phyloP scores from a whole-genome alignment of 1,284 basidiomycete genomes.

The Vanrija humicola region DNA sequence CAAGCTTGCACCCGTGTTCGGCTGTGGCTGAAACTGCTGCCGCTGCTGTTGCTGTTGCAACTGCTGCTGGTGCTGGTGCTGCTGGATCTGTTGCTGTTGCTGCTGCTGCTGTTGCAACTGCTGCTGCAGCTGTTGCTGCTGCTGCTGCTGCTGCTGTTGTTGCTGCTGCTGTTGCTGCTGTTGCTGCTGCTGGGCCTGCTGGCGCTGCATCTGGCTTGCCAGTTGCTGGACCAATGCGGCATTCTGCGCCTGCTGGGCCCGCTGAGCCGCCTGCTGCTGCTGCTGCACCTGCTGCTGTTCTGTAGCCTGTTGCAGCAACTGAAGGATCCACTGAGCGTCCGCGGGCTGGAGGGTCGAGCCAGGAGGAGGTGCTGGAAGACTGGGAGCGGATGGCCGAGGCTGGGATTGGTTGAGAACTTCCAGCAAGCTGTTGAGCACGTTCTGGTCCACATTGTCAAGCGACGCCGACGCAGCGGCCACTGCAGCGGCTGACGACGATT shows the following conservation, averaged over 20 bases:
- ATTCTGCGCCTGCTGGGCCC: slow-evolving; percentile 8
- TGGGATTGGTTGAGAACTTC: slow-evolving; percentile 29
- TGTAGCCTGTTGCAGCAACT: no score
- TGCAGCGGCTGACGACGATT: neutral
- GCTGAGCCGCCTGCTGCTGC: neutral
- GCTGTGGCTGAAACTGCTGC: slow-evolving; percentile 5
- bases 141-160: slow-evolving; percentile 7
- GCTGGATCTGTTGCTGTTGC: slow-evolving; percentile 4
- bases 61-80: neutral
- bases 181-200: neutral
- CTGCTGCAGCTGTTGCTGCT: slow-evolving; percentile 7
- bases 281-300: neutral
- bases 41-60: slow-evolving; percentile 4
- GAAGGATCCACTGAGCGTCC: no score
- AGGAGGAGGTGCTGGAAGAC: no score
- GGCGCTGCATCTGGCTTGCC: slow-evolving; percentile 10
- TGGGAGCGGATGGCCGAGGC: no score
- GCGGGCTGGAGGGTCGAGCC: no score
- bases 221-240: slow-evolving; percentile 5
- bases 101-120: slow-evolving; percentile 10
- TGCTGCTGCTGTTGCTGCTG: neutral
- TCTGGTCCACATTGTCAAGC: slow-evolving; percentile 21
- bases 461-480: neutral
- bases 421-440: slow-evolving; percentile 28
- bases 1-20: slow-evolving; percentile 17